A percentile compares a stretch with the other conserved stretches of the same genome.
Evolutionary conservation across 805 yeast genomes (phyloP).

Genomic region (Groenewaldozyma tartarivorans): DNA sequence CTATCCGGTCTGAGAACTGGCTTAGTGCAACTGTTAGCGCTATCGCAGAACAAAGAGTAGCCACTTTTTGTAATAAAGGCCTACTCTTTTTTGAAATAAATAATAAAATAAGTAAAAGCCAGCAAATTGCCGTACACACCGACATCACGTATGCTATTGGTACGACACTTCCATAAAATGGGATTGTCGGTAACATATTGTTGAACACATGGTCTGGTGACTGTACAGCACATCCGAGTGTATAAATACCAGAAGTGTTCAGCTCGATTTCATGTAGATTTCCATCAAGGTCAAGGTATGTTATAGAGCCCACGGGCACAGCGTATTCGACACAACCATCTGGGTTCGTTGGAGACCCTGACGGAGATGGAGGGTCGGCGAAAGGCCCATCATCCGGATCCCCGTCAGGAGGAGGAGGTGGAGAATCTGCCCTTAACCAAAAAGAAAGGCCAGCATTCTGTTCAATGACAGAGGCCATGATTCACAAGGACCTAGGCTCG

Average conservation of each 20-base stretch:
- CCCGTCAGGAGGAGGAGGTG: not conserved
- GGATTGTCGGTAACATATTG: slow-evolving; percentile 7
- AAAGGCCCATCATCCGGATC: not conserved
- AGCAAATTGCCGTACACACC: slow-evolving; percentile 36
- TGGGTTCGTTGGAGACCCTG: not conserved
- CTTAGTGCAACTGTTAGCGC: slow-evolving; percentile 43
- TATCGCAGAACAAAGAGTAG: slow-evolving; percentile 48
- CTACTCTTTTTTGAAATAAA: slow-evolving; percentile 46
- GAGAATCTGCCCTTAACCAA: too few species aligned
- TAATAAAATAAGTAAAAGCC: slow-evolving; percentile 60
- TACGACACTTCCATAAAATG: slow-evolving; percentile 25
- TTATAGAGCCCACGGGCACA: not conserved
- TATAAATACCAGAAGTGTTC: not conserved
- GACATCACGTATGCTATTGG: slow-evolving; percentile 27
- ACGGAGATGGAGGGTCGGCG: not conserved
- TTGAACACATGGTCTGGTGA: not conserved
- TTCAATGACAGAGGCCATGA: not conserved
- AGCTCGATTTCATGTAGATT: too few species aligned
- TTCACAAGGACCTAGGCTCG: too few species aligned
- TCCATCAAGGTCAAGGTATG: not conserved
- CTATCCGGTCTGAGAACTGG: slow-evolving; percentile 37
- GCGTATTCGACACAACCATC: not conserved
- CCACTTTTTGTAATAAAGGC: slow-evolving; percentile 47
- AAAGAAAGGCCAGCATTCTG: not conserved
- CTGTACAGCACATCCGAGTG: not conserved